phyloP scores from a whole-genome alignment of 192 early-diverging fungal genomes.

The Gorgonomyces haynaldii region DNA sequence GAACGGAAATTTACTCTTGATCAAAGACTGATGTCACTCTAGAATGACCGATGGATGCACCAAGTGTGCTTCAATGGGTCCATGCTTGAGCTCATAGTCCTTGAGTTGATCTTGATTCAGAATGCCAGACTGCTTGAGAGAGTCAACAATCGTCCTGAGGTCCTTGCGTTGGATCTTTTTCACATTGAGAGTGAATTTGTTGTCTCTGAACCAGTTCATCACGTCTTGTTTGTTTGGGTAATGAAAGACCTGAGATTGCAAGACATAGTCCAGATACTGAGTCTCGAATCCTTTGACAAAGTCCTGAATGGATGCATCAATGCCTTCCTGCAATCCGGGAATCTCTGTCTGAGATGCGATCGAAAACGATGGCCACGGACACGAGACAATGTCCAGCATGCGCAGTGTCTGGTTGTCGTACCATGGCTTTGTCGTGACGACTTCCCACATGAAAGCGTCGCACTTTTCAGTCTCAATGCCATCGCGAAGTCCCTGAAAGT shows the following conservation, averaged over 20 bases:
- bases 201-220: neutral
- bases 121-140: too few relatives aligned
- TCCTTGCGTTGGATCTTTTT: too few relatives aligned
- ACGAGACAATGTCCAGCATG: constrained; percentile 1
- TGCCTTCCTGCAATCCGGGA: neutral
- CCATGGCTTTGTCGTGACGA: constrained; percentile 68
- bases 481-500: constrained; percentile 57
- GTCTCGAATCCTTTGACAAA: neutral
- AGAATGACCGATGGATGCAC: too few relatives aligned
- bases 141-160: too few relatives aligned
- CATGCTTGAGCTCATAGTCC: too few relatives aligned
- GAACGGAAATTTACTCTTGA: too few relatives aligned
- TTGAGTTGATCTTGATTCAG: too few relatives aligned
- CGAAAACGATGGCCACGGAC: constrained; percentile 4
- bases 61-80: too few relatives aligned
- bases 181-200: neutral
- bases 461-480: constrained; percentile 48
- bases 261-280: neutral
- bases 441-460: constrained; percentile 87
- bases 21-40: too few relatives aligned
- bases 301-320: neutral
- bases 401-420: neutral
- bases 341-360: neutral
- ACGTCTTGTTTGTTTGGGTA: neutral
- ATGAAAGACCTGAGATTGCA: constrained; percentile 2